phyloP scores from a whole-genome alignment of 805 yeast species.

The Kluyveromyces lactis region DNA sequence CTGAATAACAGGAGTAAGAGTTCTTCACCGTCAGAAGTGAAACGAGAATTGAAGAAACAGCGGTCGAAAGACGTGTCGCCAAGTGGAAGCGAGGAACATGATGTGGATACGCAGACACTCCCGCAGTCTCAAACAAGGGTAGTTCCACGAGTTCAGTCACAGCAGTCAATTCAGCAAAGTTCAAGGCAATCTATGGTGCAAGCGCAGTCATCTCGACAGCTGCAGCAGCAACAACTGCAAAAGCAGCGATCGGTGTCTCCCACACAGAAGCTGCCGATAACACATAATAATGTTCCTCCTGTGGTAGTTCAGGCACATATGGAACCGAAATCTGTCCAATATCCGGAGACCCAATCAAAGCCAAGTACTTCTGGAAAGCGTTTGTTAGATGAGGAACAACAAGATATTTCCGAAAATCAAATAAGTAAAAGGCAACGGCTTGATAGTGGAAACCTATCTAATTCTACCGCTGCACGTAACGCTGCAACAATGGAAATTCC shows the following conservation, averaged over 20 bases:
- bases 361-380: not conserved
- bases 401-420: not conserved
- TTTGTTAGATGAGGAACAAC: not conserved
- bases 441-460: not conserved
- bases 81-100: slow-evolving; percentile 1
- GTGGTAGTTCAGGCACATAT: not conserved
- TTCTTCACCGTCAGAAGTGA: slow-evolving; percentile 7
- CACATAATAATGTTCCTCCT: not conserved
- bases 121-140: not conserved
- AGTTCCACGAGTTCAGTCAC: not conserved
- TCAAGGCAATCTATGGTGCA: not conserved
- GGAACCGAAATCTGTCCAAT: not conserved
- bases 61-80: slow-evolving; percentile 5
- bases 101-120: slow-evolving; percentile 7
- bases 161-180: not conserved
- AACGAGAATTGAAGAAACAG: slow-evolving; percentile 1
- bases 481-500: not conserved
- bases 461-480: not conserved
- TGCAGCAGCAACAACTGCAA: not conserved
- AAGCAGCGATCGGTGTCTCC: not conserved
- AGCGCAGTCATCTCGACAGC: not conserved
- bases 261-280: not conserved
- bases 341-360: not conserved
- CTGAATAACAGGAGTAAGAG: slow-evolving; percentile 6
- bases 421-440: not conserved